Percentiles rank a stretch among this genome's conserved stretches.
These are phyloP conservation scores for Ormosia emarginata DNA, from an alignment of 306 rosid species.

Conservation along the genomic window DNA sequence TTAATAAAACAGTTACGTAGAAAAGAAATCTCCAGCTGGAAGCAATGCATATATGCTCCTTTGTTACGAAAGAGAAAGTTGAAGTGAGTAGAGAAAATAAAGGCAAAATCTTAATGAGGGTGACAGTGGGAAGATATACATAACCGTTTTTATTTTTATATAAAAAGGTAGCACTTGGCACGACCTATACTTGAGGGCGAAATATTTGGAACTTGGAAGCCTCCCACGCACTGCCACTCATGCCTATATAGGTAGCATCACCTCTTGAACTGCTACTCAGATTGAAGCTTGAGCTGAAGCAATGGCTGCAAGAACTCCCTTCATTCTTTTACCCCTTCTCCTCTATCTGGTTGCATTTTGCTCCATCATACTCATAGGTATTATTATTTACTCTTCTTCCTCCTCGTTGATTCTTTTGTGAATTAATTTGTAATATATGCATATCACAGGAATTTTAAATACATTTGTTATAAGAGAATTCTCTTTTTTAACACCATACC, in stretches of 20 bases:
- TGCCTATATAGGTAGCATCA: slow-evolving; percentile 24
- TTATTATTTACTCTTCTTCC: background rate
- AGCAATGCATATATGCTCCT: slow-evolving; percentile 82
- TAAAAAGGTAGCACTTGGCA: slow-evolving; percentile 37
- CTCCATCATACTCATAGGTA: slow-evolving; percentile 47
- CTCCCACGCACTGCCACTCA: slow-evolving; percentile 3
- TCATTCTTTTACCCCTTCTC: slow-evolving; percentile 27
- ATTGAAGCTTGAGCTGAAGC: slow-evolving; percentile 9
- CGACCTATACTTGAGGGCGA: slow-evolving; percentile 15
- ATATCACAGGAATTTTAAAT: background rate
- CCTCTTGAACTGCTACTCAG: background rate
- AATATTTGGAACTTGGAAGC: slow-evolving; percentile 20
- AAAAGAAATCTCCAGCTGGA: slow-evolving; percentile 54
- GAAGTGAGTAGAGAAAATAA: slow-evolving; percentile 27
- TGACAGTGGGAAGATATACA: slow-evolving; percentile 26
- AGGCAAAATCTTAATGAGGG: slow-evolving; percentile 36
- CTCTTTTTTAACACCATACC: background rate
- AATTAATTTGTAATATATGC: background rate
- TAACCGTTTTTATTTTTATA: background rate
- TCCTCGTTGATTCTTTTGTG: slow-evolving; percentile 18
- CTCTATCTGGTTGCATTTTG: slow-evolving; percentile 28
- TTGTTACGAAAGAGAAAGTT: slow-evolving; percentile 50
- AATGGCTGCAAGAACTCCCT: slow-evolving; percentile 49
- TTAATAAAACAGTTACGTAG: slow-evolving; percentile 8
- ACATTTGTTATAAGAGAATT: background rate